Base-by-base conservation (phyloP, 2,329 filamentous ascomycete species). In the Penicillium concentricum region DNA sequence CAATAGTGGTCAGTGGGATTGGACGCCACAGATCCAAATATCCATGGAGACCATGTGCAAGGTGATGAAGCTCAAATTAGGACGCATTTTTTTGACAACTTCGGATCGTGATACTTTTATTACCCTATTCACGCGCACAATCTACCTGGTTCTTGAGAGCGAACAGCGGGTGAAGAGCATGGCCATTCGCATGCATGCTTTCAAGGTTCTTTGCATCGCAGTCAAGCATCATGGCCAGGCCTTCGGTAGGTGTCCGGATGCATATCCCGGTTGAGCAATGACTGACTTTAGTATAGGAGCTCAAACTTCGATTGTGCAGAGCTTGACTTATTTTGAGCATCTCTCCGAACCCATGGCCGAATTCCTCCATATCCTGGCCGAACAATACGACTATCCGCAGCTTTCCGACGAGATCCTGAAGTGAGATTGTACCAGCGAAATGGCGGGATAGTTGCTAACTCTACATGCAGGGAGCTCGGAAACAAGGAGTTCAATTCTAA, bases 331-430 rank as follows among this genome's bases (percentile, higher is more conserved):
- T 73, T 99, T 97, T 68, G 94, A 99, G 76, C 94, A 99, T 74
- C 79, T 99, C n/a, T 93, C 94, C 0, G 94, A 99, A 70, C 94
- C 94, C 1, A 99, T 99, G 94, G 94, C 94, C 32, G 95, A 99
- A 73, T 96, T 99, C 67, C 79, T 99, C 5, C 91, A 97, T 67
- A 99, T 97, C 68, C 81, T 99, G 26, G 88, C 92, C 1, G 92
- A 97, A 72, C 93, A 97, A 78, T 99, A 97, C 77, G 94, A 99
- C 76, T 96, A 97, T 72, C 90, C 92, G 16, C 94, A 99, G 69
- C 82, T 99, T 9, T 89, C 92, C 5, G 94, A 97, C 72, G 94
- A 99, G 71, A 90, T 97, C 30, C 76, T 99, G 57, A 88, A 79
- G 79, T 80, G 73, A 12, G 39, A 34, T 22, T 26, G 28, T 35